A percentile compares a stretch with the other conserved stretches of the same genome.
Evolutionary conservation across 192 early-diverging fungal genomes (phyloP).

Genomic region (Funneliformis geosporum): DNA sequence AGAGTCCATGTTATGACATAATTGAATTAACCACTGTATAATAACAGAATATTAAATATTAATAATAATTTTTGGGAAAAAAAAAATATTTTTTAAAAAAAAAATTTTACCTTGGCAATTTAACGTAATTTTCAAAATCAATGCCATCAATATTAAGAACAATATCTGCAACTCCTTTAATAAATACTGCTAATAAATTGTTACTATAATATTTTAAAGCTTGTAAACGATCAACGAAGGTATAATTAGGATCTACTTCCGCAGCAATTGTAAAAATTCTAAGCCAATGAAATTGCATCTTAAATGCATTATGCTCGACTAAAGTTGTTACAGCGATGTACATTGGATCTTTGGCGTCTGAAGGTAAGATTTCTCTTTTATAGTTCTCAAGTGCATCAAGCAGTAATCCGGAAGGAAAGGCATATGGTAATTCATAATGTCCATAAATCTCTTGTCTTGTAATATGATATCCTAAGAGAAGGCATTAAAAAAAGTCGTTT

Average conservation of each 20-base stretch:
- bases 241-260: not conserved
- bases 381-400: too few species aligned
- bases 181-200: too few species aligned
- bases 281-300: not conserved
- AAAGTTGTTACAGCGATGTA: too few species aligned
- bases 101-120: not conserved
- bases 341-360: too few species aligned
- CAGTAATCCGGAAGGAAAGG: too few species aligned
- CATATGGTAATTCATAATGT: not conserved
- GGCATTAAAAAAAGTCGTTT: not conserved
- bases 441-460: too few species aligned
- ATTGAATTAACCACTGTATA: not conserved
- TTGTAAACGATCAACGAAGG: not conserved
- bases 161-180: not conserved
- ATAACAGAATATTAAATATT: not conserved
- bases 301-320: not conserved
- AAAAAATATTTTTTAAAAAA: not conserved
- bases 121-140: not conserved
- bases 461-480: not conserved
- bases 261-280: not conserved
- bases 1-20: not conserved
- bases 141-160: not conserved
- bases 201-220: not conserved
- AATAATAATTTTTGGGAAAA: too few species aligned
- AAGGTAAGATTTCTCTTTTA: too few species aligned